Percentiles rank a stretch among this genome's conserved stretches.
phyloP scores from a whole-genome alignment of 176 grass and related monocot species.

The Triticum timopheevii region DNA sequence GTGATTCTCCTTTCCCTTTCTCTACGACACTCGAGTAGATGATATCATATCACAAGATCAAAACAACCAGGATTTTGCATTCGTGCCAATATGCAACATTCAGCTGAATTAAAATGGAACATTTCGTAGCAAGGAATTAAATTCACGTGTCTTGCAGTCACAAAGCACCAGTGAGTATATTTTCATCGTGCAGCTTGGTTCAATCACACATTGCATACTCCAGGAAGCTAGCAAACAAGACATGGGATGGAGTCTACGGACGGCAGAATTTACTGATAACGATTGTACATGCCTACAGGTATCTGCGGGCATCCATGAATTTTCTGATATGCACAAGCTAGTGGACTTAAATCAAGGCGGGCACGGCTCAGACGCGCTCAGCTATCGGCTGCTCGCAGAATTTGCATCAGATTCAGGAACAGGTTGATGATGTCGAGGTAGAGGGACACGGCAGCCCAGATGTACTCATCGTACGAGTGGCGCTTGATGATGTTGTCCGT shows the following conservation, averaged over 20 bases:
- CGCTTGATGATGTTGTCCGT: constrained; percentile 74
- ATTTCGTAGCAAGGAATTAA: background rate
- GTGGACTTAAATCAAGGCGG: background rate
- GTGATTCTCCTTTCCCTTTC: background rate
- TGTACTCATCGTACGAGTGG: constrained; percentile 63
- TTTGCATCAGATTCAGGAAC: constrained; percentile 45
- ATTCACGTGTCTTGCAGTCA: background rate
- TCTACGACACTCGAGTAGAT: background rate
- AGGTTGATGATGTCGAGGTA: constrained; percentile 77
- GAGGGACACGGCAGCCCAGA: constrained; percentile 58
- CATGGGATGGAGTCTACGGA: background rate
- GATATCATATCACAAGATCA: background rate
- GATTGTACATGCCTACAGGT: background rate
- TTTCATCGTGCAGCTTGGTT: background rate
- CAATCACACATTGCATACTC: background rate
- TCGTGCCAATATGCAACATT: background rate
- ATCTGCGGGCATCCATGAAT: background rate
- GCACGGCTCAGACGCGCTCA: constrained; percentile 3
- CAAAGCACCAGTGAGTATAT: background rate
- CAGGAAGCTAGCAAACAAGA: background rate
- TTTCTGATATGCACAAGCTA: constrained; percentile 33
- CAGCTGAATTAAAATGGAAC: background rate
- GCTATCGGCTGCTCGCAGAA: constrained; percentile 47
- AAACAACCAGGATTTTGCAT: background rate
- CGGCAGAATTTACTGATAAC: background rate